phyloP scores from a whole-genome alignment of 345 rosid species.

The Punica granatum region DNA sequence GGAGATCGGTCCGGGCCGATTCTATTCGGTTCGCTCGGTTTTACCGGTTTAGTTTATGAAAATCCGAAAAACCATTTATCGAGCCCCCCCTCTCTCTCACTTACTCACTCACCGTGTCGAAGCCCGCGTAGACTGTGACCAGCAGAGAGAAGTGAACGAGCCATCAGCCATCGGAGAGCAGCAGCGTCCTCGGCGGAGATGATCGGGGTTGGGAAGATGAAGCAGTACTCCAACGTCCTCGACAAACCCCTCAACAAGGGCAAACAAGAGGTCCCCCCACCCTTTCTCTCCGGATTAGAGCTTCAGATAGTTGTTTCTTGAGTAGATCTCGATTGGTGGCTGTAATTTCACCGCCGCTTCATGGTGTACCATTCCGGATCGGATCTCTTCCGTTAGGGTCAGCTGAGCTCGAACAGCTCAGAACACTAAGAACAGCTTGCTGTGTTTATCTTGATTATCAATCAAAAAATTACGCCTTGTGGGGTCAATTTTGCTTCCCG shows the following conservation, averaged over 20 bases:
- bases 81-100: no score
- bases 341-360: not conserved
- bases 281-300: constrained; percentile 10
- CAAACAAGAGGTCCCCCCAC: constrained; percentile 74
- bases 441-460: not conserved
- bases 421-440: not conserved
- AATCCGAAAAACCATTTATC: not conserved
- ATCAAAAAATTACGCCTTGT: not conserved
- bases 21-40: not conserved
- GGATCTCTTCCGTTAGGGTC: not conserved
- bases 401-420: no score
- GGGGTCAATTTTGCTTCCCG: not conserved
- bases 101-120: no score
- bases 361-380: not conserved
- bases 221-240: constrained; percentile 90
- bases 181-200: constrained; percentile 23
- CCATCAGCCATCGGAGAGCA: not conserved
- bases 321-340: not conserved
- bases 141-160: no score
- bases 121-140: no score
- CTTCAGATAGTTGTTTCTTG: not conserved
- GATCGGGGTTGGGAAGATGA: constrained; percentile 95
- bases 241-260: constrained; percentile 97
- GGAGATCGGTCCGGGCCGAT: not conserved
- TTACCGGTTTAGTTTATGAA: not conserved